Percentiles rank a stretch among this genome's conserved stretches.
phyloP scores from a whole-genome alignment of 768 basidiomycete genomes.

The Brasilioporus rufonigricans region DNA sequence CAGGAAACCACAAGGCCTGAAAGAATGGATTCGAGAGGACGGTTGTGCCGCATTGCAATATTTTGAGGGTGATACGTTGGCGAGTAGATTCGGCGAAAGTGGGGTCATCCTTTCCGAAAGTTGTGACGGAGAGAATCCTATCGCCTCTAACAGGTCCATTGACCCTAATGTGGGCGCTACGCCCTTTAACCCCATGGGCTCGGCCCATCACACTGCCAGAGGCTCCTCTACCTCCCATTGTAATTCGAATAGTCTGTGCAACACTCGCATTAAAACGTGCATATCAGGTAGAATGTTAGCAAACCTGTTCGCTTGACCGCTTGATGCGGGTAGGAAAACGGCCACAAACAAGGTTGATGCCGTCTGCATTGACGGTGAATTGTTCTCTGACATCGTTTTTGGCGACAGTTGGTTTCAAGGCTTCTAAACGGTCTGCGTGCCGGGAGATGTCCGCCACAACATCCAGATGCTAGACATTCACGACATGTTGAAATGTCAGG shows the following conservation, averaged over 20 bases:
- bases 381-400: conserved; percentile 41
- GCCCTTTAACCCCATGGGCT: conserved; percentile 34
- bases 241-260: conserved; percentile 20
- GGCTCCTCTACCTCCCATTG: conserved; percentile 2
- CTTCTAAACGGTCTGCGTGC: conserved; percentile 45
- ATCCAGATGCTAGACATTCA: conserved; percentile 36
- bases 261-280: background rate
- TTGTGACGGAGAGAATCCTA: conserved; percentile 36
- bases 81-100: conserved; percentile 53
- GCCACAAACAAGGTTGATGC: conserved; percentile 34
- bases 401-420: conserved; percentile 43
- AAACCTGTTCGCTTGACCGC: conserved; percentile 38
- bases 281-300: conserved; percentile 2
- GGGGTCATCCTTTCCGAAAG: conserved; percentile 51
- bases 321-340: conserved; percentile 47
- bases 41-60: conserved; percentile 14
- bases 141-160: conserved; percentile 13
- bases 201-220: conserved; percentile 15
- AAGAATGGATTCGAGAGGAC: conserved; percentile 27
- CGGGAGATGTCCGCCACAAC: conserved; percentile 46
- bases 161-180: conserved; percentile 33
- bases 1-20: conserved; percentile 27
- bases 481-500: background rate
- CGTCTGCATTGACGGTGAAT: conserved; percentile 28
- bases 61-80: conserved; percentile 18